A percentile compares a stretch with the other conserved stretches of the same genome.
Evolutionary conservation across 1,139 yeast species (phyloP).

Genomic region (Yamadazyma aaseri): DNA sequence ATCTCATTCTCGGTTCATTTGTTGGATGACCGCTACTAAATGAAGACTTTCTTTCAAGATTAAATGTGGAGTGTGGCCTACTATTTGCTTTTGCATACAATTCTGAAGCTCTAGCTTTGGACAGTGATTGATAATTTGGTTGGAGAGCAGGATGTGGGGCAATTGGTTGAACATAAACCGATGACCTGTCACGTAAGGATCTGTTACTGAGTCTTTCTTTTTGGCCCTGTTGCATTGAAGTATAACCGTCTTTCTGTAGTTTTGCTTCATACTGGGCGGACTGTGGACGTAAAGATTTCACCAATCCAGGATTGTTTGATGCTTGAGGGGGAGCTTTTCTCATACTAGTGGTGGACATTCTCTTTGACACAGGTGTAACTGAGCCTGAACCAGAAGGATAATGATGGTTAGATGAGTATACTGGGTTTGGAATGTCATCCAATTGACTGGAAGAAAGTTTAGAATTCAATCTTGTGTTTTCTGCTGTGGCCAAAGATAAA

Average conservation of each 20-base stretch:
- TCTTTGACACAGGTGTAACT: conserved; percentile 16
- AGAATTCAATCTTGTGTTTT: conserved; percentile 71
- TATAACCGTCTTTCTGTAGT: not conserved
- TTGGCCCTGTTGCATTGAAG: not conserved
- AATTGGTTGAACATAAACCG: conserved; percentile 41
- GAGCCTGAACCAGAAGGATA: conserved; percentile 12
- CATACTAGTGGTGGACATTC: conserved; percentile 30
- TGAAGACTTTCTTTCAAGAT: conserved; percentile 49
- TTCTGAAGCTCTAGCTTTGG: conserved; percentile 46
- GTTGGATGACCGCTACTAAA: conserved; percentile 40
- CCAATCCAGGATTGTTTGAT: conserved; percentile 12
- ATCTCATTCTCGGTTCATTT: conserved; percentile 7
- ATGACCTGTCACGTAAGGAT: conserved; percentile 28
- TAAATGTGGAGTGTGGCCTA: conserved; percentile 41
- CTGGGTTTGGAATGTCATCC: conserved; percentile 16
- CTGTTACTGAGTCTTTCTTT: conserved; percentile 25
- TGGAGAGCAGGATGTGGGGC: conserved; percentile 43
- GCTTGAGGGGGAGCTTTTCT: conserved; percentile 25
- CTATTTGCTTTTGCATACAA: conserved; percentile 50
- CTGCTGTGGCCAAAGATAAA: conserved; percentile 69
- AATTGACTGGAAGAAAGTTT: conserved; percentile 46
- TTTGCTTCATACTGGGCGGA: conserved; percentile 15
- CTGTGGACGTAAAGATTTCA: conserved; percentile 38
- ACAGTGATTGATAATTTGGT: conserved; percentile 42
- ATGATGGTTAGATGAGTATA: conserved; percentile 13